These are phyloP conservation scores for Multifurca ochricompacta DNA, from an alignment of 768 basidiomycete genomes.

Conservation along the genomic window DNA sequence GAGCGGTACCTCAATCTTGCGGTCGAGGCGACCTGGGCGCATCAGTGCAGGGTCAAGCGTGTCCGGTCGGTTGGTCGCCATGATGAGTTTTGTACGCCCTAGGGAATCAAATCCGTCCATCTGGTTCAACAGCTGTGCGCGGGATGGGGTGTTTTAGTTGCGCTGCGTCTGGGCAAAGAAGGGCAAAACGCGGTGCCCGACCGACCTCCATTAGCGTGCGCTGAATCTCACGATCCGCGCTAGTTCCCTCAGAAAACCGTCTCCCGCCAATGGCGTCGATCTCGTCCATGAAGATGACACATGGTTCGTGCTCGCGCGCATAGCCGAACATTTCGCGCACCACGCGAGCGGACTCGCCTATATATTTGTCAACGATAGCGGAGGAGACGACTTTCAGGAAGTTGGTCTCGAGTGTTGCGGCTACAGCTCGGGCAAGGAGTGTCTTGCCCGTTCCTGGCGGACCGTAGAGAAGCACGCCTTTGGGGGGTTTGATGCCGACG, in stretches of 20 bases:
- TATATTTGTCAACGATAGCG: constrained; percentile 97
- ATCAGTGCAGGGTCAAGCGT: constrained; percentile 95
- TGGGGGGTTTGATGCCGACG: constrained; percentile 95
- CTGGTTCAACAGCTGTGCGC: constrained; percentile 79
- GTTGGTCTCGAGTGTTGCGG: constrained; percentile 91
- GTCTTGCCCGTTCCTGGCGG: constrained; percentile 98
- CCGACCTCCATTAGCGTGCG: constrained; percentile 93
- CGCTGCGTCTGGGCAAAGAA: neutral
- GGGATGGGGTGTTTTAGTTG: neutral
- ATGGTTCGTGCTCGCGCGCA: constrained; percentile 95
- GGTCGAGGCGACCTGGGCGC: constrained; percentile 90
- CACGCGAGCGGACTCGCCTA: constrained; percentile 93
- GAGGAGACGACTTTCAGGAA: constrained; percentile 98
- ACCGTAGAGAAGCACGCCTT: constrained; percentile 92
- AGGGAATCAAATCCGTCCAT: constrained; percentile 99
- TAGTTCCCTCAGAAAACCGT: constrained; percentile 87
- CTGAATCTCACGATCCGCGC: constrained; percentile 98
- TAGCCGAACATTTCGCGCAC: constrained; percentile 99
- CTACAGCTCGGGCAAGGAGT: constrained; percentile 87
- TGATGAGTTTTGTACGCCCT: constrained; percentile 92
- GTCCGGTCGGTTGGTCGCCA: constrained; percentile 99
- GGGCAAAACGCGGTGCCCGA: too few relatives aligned
- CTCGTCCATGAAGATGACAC: constrained; percentile 98
- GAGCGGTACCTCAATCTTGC: constrained; percentile 96
- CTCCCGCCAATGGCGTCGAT: constrained; percentile 96